Conservation (phyloP, 768 basidiomycete species). For the Tulasnella sp. region DNA sequence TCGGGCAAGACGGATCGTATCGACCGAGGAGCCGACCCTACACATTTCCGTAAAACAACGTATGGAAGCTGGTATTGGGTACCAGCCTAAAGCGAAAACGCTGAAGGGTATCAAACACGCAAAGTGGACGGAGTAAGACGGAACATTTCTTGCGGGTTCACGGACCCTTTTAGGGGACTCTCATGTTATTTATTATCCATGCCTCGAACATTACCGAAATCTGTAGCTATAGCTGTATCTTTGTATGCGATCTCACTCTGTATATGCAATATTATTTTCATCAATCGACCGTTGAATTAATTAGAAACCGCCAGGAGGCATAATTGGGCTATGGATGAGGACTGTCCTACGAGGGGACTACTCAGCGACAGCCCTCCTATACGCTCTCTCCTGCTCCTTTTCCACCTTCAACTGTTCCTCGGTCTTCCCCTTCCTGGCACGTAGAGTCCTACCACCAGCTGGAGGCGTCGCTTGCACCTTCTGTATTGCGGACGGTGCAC, state of each 20-base stretch:
- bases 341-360: constrained; percentile 19
- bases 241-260: too few species aligned
- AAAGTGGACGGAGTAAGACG: not conserved
- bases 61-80: constrained; percentile 13
- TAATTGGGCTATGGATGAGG: too few species aligned
- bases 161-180: not conserved
- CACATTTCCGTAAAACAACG: constrained; percentile 13
- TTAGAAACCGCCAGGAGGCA: too few species aligned
- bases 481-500: not conserved
- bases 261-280: too few species aligned
- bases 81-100: not conserved
- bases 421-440: constrained; percentile 47
- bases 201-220: too few species aligned
- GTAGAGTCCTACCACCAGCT: constrained; percentile 37
- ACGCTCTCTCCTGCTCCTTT: constrained; percentile 39
- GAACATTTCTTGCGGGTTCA: not conserved
- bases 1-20: not conserved
- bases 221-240: too few species aligned
- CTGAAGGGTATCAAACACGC: not conserved
- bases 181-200: not conserved
- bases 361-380: constrained; percentile 34
- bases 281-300: too few species aligned
- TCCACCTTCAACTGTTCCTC: constrained; percentile 39
- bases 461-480: constrained; percentile 21
- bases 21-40: not conserved